These are phyloP conservation scores for Globisporangium nagaii DNA, from an alignment of 352 stramenopile genomes.

Conservation along the genomic window DNA sequence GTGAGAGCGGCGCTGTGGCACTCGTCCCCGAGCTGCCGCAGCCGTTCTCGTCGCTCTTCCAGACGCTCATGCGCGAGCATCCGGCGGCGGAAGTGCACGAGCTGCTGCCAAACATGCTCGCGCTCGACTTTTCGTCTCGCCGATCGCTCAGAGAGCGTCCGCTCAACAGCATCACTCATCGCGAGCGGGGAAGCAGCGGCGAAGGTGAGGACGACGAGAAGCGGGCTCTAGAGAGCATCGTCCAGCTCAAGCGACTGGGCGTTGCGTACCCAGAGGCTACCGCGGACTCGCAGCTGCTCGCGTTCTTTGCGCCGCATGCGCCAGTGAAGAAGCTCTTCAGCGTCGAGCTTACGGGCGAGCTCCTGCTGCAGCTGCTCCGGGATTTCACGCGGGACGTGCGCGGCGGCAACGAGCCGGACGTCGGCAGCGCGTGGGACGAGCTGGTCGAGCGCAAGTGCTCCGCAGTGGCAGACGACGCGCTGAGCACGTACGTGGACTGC, in stretches of 20 bases:
- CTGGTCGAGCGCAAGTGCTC: conserved; percentile 51
- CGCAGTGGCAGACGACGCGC: conserved; percentile 45
- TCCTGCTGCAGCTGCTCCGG: conserved; percentile 37
- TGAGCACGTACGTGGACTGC: conserved; percentile 72
- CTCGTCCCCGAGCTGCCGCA: conserved; percentile 13
- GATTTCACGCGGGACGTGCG: conserved; percentile 22
- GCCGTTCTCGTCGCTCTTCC: conserved; percentile 41
- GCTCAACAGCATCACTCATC: background rate
- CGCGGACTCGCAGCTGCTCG: background rate
- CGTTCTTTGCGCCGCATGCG: conserved; percentile 27
- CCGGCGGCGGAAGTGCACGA: conserved; percentile 49
- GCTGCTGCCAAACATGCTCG: conserved; percentile 47
- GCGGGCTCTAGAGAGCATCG: conserved; percentile 21
- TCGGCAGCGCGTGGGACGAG: conserved; percentile 63
- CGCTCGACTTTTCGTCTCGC: conserved; percentile 39
- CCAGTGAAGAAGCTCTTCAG: conserved; percentile 64
- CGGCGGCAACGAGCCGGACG: conserved; percentile 33
- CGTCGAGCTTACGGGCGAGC: conserved; percentile 49
- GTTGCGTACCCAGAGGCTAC: conserved; percentile 11
- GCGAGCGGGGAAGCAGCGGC: background rate
- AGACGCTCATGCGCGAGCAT: conserved; percentile 39
- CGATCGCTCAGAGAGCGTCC: conserved; percentile 18
- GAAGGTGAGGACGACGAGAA: background rate
- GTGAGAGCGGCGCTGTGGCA: background rate
- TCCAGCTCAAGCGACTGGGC: conserved; percentile 32